Percentiles rank a stretch among this genome's conserved stretches.
Conservation (phyloP, 106 monocot species). For the Acorus calamus region DNA sequence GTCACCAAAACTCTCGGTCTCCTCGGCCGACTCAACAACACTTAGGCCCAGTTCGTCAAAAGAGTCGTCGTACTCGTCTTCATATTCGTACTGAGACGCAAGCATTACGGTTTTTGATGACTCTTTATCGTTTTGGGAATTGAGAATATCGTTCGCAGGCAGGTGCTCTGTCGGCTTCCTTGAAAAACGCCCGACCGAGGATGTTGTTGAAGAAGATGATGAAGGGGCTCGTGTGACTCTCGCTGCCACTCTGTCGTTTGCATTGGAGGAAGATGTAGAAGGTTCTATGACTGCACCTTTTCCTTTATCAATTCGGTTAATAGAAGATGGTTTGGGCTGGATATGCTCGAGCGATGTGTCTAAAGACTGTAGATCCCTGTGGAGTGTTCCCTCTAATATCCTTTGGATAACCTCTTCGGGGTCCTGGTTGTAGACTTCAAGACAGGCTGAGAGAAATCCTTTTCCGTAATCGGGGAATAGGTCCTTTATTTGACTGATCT, state of each 20-base stretch:
- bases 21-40: slow-evolving; percentile 64
- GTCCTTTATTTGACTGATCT: slow-evolving; percentile 92
- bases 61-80: slow-evolving; percentile 97
- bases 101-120: slow-evolving; percentile 37
- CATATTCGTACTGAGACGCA: slow-evolving; percentile 62
- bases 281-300: slow-evolving; percentile 55
- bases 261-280: slow-evolving; percentile 4
- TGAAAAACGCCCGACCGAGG: slow-evolving; percentile 54
- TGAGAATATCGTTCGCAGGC: slow-evolving; percentile 30
- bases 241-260: background rate
- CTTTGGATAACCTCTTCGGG: slow-evolving; percentile 88
- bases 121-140: slow-evolving; percentile 51
- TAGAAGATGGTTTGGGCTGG: slow-evolving; percentile 14
- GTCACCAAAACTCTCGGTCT: slow-evolving; percentile 35
- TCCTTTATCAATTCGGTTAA: slow-evolving; percentile 53
- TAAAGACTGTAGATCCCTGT: slow-evolving; percentile 61
- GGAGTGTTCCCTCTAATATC: slow-evolving; percentile 90
- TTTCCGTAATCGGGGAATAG: slow-evolving; percentile 92
- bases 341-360: slow-evolving; percentile 61
- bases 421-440: slow-evolving; percentile 76
- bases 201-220: slow-evolving; percentile 15
- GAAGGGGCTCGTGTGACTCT: slow-evolving; percentile 14
- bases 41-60: slow-evolving; percentile 86
- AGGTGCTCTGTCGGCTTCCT: slow-evolving; percentile 40
- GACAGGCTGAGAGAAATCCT: slow-evolving; percentile 81